phyloP scores from a whole-genome alignment of 208 protist species.

The Tritrichomonas foetus region DNA sequence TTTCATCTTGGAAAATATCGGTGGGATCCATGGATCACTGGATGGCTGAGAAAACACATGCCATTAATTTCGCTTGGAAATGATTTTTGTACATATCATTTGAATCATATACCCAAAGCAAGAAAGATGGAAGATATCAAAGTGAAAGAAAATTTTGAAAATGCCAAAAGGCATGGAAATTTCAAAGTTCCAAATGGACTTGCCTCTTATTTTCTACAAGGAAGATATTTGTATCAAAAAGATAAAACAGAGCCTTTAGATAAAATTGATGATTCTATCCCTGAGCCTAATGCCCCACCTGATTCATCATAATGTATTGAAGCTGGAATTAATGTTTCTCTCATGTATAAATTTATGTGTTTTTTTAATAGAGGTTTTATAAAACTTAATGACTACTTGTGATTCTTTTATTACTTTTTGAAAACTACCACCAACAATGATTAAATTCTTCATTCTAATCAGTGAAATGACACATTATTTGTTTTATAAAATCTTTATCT shows the following conservation, averaged over 20 bases:
- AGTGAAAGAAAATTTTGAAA: slow-evolving; percentile 4
- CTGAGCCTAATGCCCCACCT: no score
- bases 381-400: no score
- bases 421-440: no score
- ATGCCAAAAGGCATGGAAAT: background rate
- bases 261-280: no score
- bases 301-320: no score
- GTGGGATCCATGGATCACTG: slow-evolving; percentile 32
- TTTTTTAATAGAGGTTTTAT: no score
- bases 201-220: background rate
- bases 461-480: no score
- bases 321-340: no score
- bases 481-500: no score
- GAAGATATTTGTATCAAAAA: background rate
- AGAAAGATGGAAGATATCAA: background rate
- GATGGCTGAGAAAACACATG: background rate
- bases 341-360: no score
- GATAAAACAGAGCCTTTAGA: background rate
- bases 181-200: background rate
- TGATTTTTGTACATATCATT: slow-evolving; percentile 1
- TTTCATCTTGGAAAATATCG: slow-evolving; percentile 17
- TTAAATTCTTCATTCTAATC: no score
- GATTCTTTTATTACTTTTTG: no score
- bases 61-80: background rate
- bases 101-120: background rate